Conservation (phyloP, 2,329 filamentous ascomycete species). For the Venturiaceae sp. region DNA sequence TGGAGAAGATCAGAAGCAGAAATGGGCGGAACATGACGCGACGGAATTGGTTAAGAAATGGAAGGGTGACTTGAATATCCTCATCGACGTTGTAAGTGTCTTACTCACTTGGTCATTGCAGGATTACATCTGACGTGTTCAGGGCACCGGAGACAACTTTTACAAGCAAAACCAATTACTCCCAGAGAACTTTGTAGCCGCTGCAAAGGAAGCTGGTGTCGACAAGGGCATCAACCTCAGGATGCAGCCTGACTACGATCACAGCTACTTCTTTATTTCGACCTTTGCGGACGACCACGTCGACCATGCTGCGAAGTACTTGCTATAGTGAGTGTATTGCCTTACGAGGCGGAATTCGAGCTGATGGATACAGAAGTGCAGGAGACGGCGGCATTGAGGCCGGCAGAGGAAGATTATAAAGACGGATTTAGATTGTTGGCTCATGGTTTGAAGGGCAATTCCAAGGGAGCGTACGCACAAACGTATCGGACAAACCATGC, state of each 20-base stretch:
- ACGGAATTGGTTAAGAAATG: conserved; percentile 77
- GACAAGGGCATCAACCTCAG: conserved; percentile 62
- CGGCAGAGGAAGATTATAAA: background rate
- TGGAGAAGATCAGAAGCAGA: conserved; percentile 58
- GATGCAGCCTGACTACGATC: conserved; percentile 88
- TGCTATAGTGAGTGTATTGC: conserved; percentile 25
- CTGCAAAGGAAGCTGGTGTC: conserved; percentile 60
- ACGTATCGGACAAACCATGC: no score
- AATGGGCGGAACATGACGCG: conserved; percentile 85
- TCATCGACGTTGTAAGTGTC: conserved; percentile 71
- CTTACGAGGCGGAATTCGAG: no score
- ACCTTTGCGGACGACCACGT: conserved; percentile 86
- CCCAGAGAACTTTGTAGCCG: conserved; percentile 82
- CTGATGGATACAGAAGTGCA: background rate
- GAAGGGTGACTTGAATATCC: conserved; percentile 57
- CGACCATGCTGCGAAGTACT: conserved; percentile 79
- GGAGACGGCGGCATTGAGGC: background rate
- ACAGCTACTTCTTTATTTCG: conserved; percentile 96
- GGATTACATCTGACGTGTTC: conserved; percentile 36
- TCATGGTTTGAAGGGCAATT: no score
- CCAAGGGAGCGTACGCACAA: no score
- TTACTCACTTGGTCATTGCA: conserved; percentile 14
- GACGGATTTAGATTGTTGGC: no score
- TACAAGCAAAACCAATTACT: conserved; percentile 90
- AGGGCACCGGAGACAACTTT: conserved; percentile 80